Evolutionary conservation across 139 green algal genomes (phyloP), one percentile per base, ranked within the genome.

Genomic region (Volvox reticuliferus): DNA sequence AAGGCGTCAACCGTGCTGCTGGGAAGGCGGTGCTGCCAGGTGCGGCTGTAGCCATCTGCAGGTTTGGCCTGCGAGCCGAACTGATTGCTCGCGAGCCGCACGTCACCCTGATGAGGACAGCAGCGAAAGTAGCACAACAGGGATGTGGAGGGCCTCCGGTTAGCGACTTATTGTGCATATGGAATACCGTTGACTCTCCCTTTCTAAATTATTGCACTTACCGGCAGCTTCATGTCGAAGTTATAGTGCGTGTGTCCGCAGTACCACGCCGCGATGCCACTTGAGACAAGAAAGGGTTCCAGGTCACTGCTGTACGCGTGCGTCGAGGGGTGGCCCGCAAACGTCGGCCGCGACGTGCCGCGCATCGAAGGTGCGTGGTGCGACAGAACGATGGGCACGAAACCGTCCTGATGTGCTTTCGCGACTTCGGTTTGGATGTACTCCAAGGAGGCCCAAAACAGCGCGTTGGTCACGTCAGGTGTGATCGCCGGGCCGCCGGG

Each of bases 171-270:
- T 55, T 55, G 44, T 55, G 44, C 5, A 9, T 55, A 55, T 5
- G 44, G 44, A 55, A 55, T n/a, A n/a, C n/a, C n/a, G n/a, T n/a
- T n/a, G n/a, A n/a, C n/a, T n/a, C n/a, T n/a, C n/a, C n/a, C n/a
- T n/a, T n/a, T n/a, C n/a, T n/a, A n/a, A n/a, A n/a, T n/a, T 55
- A 5, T 55, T 55, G 44, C 9, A 24, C 65, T 73, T 28, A 73
- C 65, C 65, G 12, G 44, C 50, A 90, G 71, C 19, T 35, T 19
- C 50, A 75, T n/a, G 50, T 83, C 71, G n/a, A 90, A 90, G 86
- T 90, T 90, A 55, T 84, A 63, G 73, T 90, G 86, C 86, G 86
- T 90, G 73, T 90, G 86, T 50, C 86, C 86, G 69, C 86, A 90
- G 44, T 82, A 89, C 82, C 82, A 88, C 36, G 84, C 68, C 19